Base-by-base conservation (phyloP, 768 basidiomycete genomes). In the Cystobasidium ongulense region DNA sequence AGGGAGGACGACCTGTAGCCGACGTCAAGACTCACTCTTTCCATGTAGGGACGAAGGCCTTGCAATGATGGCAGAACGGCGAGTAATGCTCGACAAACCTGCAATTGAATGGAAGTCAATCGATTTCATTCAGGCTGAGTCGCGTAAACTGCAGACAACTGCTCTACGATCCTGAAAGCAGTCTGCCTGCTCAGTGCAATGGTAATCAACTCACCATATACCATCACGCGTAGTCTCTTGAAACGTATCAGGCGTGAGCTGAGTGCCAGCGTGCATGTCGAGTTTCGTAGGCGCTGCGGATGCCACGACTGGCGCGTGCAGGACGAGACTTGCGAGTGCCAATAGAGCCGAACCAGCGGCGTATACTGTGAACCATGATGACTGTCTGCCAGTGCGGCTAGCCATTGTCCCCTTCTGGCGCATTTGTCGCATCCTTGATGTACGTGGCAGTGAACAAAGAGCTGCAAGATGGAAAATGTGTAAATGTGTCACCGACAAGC, bases 11-110 rank as follows among this genome's bases (percentile, higher is more conserved):
- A 41, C 39, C n/a, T n/a, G n/a, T n/a, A n/a, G n/a, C n/a, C n/a
- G n/a, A n/a, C n/a, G n/a, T n/a, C n/a, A n/a, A n/a, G n/a, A 15
- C 35, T n/a, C 33, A 76, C 74, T 77, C 74, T 36, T 72, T 72
- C 78, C 78, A 79, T 1, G 67, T 77, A 0, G 78, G 78, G 7
- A 77, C 78, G 59, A 79, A 79, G 0, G 5, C 54, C 33, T 63
- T 68, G 66, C 66, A 68, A 31, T 68, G 66, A 52, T 68, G 66
- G 36, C 66, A 68, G 66, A 33, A 68, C 29, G 66, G 66, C 11
- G 66, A 68, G 36, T 68, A 68, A 41, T 68, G 66, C 50, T 68
- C 66, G 29, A 68, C 66, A 50, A 68, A 43, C 66, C 66, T 68
- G 63, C 25, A 25, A 46, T 1, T 7, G 25, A 27, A 36, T 2